These are phyloP conservation scores for Dothideomycetidae sp. DNA, from an alignment of 2,329 filamentous ascomycete species.

Conservation along the genomic window DNA sequence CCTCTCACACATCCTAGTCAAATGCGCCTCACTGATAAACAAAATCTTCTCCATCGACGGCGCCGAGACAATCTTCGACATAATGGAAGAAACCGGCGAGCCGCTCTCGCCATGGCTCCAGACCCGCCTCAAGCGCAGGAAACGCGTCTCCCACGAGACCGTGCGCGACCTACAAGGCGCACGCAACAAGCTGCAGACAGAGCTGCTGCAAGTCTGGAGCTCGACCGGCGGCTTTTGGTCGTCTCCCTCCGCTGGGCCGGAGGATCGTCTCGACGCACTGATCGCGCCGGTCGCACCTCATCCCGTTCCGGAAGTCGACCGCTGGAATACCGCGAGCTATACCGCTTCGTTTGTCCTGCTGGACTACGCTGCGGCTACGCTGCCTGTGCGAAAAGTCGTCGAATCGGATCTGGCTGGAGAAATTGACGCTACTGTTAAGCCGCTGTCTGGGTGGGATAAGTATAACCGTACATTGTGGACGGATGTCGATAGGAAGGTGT, in stretches of 20 bases:
- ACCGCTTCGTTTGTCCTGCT: slow-evolving; percentile 47
- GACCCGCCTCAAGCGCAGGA: slow-evolving; percentile 35
- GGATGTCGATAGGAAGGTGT: slow-evolving; percentile 38
- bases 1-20: slow-evolving; percentile 37
- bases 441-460: slow-evolving; percentile 45
- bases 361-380: slow-evolving; percentile 44
- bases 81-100: slow-evolving; percentile 41
- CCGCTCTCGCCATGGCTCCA: slow-evolving; percentile 47
- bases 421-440: slow-evolving; percentile 23
- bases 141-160: slow-evolving; percentile 33
- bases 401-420: slow-evolving; percentile 38
- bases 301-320: slow-evolving; percentile 46
- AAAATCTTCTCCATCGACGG: slow-evolving; percentile 46
- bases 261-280: slow-evolving; percentile 41
- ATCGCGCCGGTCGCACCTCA: slow-evolving; percentile 51
- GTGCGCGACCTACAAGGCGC: slow-evolving; percentile 40
- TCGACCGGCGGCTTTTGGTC: slow-evolving; percentile 24
- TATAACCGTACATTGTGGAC: slow-evolving; percentile 44
- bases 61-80: slow-evolving; percentile 39
- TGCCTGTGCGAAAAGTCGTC: slow-evolving; percentile 40
- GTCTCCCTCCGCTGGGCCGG: slow-evolving; percentile 9
- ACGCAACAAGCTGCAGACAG: slow-evolving; percentile 38
- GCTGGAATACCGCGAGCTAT: slow-evolving; percentile 49
- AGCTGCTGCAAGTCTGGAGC: slow-evolving; percentile 45
- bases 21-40: slow-evolving; percentile 43